Evolutionary conservation across 176 grass and related monocot species (phyloP), one percentile per base, ranked within the genome.

Genomic region (Pontederia paniculata): DNA sequence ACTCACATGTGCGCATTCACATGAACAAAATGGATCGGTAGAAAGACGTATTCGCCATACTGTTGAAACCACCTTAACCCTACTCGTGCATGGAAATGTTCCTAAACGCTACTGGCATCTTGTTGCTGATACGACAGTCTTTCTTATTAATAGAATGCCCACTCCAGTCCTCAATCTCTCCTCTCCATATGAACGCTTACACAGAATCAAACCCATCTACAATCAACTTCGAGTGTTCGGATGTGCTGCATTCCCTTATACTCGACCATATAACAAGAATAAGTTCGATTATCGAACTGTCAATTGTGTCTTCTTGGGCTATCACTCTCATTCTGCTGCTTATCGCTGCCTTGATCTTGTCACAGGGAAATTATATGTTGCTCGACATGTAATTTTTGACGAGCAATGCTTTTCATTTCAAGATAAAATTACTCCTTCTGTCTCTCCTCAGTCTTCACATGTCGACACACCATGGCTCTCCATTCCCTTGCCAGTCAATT

Each of bases 321-420:
- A 60, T 13, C 42, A 17, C 37, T 14, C 57, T 11, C 15, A 18
- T 13, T 53, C 57, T 44, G 28, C 57, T 46, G 67, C 52, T 9
- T 70, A 58, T 56, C 12, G 41, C 21, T 70, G 67, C 23, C 17
- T 70, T 13, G 8, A 60, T 60, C 57, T 1, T 9, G 8, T 23
- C 19, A 42, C 52, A 23, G 37, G 1, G 20, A 12, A 2, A 12
- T 1, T 58, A 17, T 70, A 52, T 12, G 58, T 48, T 17, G 44
- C 25, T 43, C 3, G 67, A 58, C 42, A 56, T 58, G 67, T 70
- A 3, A 31, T 25, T 9, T 70, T 58, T 56, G 50, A 70, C 58
- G 67, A 58, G 22, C 11, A 66, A 62, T 3, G 3, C 15, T 62
- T 62, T 62, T 42, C 58, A 19, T 23, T 62, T 8, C 21, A 62